Evolutionary conservation across 192 early-diverging fungal genomes (phyloP).

Genomic region (Linnemannia schmuckeri): DNA sequence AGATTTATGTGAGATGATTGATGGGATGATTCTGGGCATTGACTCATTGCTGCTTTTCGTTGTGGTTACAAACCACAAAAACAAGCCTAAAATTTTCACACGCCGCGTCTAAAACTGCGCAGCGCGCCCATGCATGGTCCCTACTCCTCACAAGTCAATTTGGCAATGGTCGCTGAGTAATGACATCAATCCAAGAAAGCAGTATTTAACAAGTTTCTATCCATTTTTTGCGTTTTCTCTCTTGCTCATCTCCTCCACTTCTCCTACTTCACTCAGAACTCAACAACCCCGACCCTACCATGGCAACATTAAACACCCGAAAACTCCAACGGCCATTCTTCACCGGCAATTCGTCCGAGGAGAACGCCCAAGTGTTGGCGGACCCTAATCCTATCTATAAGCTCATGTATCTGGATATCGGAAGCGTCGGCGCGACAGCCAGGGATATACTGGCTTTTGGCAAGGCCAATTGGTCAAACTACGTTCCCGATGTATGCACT

Average conservation of each 20-base stretch:
- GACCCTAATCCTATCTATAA: constrained; percentile 18
- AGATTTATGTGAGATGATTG: too few species aligned
- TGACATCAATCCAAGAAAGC: too few species aligned
- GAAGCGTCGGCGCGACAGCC: constrained; percentile 17
- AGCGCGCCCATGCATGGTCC: too few species aligned
- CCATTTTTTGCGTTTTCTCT: too few species aligned
- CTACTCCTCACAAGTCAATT: too few species aligned
- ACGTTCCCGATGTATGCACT: not conserved
- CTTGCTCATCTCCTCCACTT: not conserved
- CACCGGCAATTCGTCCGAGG: constrained; percentile 8
- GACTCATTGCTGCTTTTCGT: too few species aligned
- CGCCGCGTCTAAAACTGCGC: too few species aligned
- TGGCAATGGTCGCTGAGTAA: too few species aligned
- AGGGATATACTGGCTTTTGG: constrained; percentile 34
- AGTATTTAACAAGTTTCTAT: too few species aligned
- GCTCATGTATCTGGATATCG: constrained; percentile 27
- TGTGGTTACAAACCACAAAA: too few species aligned
- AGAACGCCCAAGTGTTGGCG: constrained; percentile 21
- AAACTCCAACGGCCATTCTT: not conserved
- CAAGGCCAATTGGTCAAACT: constrained; percentile 34
- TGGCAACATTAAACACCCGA: not conserved
- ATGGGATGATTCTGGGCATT: too few species aligned
- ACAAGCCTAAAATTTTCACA: too few species aligned
- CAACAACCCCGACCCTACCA: not conserved
- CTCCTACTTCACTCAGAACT: not conserved